Evolutionary conservation across 2,329 filamentous ascomycete genomes (phyloP).

Genomic region (Pseudocercospora eumusae): DNA sequence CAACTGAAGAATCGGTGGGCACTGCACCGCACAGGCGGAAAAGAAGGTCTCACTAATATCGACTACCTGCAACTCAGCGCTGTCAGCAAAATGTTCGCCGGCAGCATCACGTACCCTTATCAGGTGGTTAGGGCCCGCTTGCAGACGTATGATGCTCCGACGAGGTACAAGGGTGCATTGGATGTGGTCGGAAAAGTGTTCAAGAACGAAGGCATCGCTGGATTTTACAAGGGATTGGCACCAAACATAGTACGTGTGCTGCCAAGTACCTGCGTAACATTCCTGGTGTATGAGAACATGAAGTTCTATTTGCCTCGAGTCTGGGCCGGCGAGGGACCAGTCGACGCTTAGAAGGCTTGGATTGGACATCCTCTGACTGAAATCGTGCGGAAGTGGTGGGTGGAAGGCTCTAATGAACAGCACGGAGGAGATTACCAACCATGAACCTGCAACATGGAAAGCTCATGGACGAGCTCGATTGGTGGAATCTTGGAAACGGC

Average conservation of each 20-base stretch:
- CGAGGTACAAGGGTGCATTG: constrained; percentile 68
- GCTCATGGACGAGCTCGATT: neutral
- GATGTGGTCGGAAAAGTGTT: constrained; percentile 76
- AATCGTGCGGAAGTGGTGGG: constrained; percentile 1
- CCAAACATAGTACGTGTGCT: constrained; percentile 89
- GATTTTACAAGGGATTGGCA: constrained; percentile 89
- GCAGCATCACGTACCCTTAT: constrained; percentile 90
- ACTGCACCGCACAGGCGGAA: constrained; percentile 38
- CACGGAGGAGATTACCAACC: neutral
- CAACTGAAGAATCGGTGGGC: constrained; percentile 64
- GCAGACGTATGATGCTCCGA: constrained; percentile 83
- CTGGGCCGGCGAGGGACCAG: constrained; percentile 19
- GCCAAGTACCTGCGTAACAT: constrained; percentile 94
- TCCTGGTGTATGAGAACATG: constrained; percentile 94
- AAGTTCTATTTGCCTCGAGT: constrained; percentile 65
- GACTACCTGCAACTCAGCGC: constrained; percentile 82
- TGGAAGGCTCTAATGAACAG: neutral
- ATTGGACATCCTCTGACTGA: constrained; percentile 6
- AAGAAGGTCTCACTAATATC: constrained; percentile 61
- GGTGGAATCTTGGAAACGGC: neutral
- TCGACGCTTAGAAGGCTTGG: constrained; percentile 12
- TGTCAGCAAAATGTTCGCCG: constrained; percentile 80
- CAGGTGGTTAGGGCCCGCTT: constrained; percentile 86
- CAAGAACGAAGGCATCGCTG: constrained; percentile 72
- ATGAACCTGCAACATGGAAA: neutral